Conservation (phyloP, 2,329 filamentous ascomycete genomes). For the Neofusicoccum ribis region DNA sequence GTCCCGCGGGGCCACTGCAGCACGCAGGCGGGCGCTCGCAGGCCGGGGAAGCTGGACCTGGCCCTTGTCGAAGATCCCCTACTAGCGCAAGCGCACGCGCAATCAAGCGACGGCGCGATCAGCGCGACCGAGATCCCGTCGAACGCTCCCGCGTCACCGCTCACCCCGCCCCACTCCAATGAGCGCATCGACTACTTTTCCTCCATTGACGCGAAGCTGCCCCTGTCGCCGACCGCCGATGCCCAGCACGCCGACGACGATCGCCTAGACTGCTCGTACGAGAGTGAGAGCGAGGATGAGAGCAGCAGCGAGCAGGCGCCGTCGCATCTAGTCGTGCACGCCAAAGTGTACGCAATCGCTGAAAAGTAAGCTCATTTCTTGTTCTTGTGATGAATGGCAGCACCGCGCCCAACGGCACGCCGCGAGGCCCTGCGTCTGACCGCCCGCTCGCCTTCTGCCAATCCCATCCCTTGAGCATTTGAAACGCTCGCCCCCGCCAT, state of each 20-base stretch:
- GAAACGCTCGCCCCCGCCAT: conserved; percentile 5
- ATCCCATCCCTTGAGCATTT: not conserved
- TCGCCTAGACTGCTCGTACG: conserved; percentile 14
- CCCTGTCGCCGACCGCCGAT: conserved; percentile 14
- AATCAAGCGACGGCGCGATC: not conserved
- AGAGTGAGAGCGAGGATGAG: conserved; percentile 21
- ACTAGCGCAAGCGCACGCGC: conserved; percentile 28
- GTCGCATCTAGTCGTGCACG: conserved; percentile 47
- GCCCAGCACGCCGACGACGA: conserved; percentile 6
- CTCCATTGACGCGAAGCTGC: conserved; percentile 17
- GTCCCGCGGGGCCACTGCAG: conserved; percentile 25
- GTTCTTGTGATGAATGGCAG: conserved; percentile 21
- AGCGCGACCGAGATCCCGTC: conserved; percentile 18
- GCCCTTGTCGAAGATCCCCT: conserved; percentile 40
- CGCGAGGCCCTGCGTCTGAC: conserved; percentile 14
- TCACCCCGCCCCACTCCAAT: conserved; percentile 15
- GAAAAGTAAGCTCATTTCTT: conserved; percentile 44
- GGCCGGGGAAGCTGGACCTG: conserved; percentile 27
- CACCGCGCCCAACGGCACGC: conserved; percentile 22
- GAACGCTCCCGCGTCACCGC: conserved; percentile 16
- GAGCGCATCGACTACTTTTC: conserved; percentile 18
- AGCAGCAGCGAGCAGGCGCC: conserved; percentile 40
- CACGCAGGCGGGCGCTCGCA: not conserved
- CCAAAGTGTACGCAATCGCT: conserved; percentile 51
- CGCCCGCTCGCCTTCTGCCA: not conserved